A percentile compares a stretch with the other conserved stretches of the same genome.
These are phyloP conservation scores for Cladosporium sp. DNA, from an alignment of 2,329 filamentous ascomycete species.

Conservation along the genomic window DNA sequence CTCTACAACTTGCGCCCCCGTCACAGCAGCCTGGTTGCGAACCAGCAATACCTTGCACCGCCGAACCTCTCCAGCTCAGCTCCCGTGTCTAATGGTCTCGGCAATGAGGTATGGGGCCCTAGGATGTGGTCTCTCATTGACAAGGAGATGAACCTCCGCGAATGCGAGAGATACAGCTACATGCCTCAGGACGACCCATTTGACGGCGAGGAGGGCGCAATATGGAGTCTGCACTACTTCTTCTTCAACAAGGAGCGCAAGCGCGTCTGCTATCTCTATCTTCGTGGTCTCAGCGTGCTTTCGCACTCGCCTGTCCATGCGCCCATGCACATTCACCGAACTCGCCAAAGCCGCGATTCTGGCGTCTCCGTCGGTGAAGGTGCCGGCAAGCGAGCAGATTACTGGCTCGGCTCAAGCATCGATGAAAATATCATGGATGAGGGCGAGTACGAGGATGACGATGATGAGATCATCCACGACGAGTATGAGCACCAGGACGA, in stretches of 20 bases:
- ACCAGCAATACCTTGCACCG: slow-evolving; percentile 21
- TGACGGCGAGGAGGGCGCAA: slow-evolving; percentile 82
- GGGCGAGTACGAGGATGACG: slow-evolving; percentile 26
- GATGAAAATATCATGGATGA: slow-evolving; percentile 15
- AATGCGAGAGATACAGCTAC: slow-evolving; percentile 87
- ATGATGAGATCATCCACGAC: slow-evolving; percentile 19
- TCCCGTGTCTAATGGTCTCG: slow-evolving; percentile 19
- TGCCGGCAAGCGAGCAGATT: slow-evolving; percentile 74
- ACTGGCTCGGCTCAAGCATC: slow-evolving; percentile 64
- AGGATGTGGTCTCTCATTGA: slow-evolving; percentile 90
- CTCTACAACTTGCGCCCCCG: slow-evolving; percentile 74
- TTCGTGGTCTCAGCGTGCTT: slow-evolving; percentile 78
- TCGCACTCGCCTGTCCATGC: slow-evolving; percentile 52
- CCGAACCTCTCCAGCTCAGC: slow-evolving; percentile 21
- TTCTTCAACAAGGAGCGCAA: slow-evolving; percentile 93
- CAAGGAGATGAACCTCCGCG: slow-evolving; percentile 85
- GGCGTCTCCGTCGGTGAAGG: slow-evolving; percentile 41
- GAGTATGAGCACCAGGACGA: slow-evolving; percentile 22
- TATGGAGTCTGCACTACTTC: slow-evolving; percentile 95
- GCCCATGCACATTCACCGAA: slow-evolving; percentile 39
- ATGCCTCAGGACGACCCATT: slow-evolving; percentile 85
- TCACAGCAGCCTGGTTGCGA: slow-evolving; percentile 16
- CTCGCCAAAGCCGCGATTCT: slow-evolving; percentile 28
- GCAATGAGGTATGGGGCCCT: slow-evolving; percentile 62
- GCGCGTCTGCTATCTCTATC: slow-evolving; percentile 87